Percentiles rank a stretch among this genome's conserved stretches.
phyloP scores from a whole-genome alignment of 805 yeast genomes.

The Candida andamanensis region DNA sequence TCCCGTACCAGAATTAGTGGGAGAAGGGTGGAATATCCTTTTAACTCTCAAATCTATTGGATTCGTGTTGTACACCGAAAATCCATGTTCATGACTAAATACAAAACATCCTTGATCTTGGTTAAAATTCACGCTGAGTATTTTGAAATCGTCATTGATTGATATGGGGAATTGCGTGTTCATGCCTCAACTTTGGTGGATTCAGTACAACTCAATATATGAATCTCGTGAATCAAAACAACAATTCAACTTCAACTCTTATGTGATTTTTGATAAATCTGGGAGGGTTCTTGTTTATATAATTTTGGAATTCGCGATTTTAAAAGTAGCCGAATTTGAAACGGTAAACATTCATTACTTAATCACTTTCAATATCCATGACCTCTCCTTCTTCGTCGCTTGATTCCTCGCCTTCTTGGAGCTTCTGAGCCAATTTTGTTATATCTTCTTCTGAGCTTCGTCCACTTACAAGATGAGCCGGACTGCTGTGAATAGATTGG shows the following conservation, averaged over 20 bases:
- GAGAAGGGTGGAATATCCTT: conserved; percentile 38
- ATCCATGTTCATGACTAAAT: conserved; percentile 74
- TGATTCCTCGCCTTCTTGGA: conserved; percentile 42
- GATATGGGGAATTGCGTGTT: conserved; percentile 17
- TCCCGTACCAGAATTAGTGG: conserved; percentile 40
- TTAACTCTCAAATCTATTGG: conserved; percentile 76
- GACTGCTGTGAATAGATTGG: conserved; percentile 1
- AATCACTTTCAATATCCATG: too few species aligned
- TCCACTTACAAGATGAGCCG: conserved; percentile 3
- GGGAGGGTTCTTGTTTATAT: too few species aligned
- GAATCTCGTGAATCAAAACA: too few species aligned
- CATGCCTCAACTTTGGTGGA: too few species aligned
- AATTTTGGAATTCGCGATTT: too few species aligned
- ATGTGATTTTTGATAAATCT: too few species aligned
- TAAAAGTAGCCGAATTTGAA: too few species aligned
- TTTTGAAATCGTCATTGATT: conserved; percentile 12
- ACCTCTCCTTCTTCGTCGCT: conserved; percentile 51
- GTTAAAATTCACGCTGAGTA: conserved; percentile 64
- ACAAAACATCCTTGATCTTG: conserved; percentile 92
- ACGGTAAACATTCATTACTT: too few species aligned
- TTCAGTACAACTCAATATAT: too few species aligned
- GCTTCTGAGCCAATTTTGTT: conserved; percentile 28
- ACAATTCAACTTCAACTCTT: too few species aligned
- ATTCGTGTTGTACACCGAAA: conserved; percentile 78
- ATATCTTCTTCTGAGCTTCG: conserved; percentile 4